A percentile compares a stretch with the other conserved stretches of the same genome.
phyloP scores from a whole-genome alignment of 495 filamentous ascomycete species.

The Sphaerosporella brunnea region DNA sequence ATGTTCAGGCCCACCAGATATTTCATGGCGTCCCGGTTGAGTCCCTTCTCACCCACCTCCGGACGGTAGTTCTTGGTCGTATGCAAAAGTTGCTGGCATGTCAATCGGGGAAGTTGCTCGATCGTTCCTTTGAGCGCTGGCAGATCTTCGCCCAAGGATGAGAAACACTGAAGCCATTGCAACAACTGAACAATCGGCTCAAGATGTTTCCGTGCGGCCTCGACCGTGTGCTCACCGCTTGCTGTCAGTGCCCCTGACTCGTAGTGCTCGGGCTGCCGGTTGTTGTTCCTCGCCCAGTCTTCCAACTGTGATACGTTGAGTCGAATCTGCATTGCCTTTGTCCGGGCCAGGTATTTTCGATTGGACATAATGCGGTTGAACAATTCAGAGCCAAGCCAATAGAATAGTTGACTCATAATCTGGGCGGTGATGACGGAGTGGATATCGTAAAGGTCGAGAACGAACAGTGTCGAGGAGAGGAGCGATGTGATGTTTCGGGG shows the following conservation, averaged over 20 bases:
- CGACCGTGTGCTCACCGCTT: conserved; percentile 72
- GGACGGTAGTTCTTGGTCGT: conserved; percentile 79
- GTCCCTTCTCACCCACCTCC: conserved; percentile 85
- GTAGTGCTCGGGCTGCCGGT: conserved; percentile 86
- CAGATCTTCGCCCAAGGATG: conserved; percentile 81
- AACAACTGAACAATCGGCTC: conserved; percentile 84
- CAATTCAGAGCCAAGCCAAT: conserved; percentile 90
- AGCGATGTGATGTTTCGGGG: conserved; percentile 95
- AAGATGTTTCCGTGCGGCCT: conserved; percentile 65
- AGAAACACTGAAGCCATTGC: conserved; percentile 97
- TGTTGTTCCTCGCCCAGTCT: conserved; percentile 89
- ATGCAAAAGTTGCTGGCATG: conserved; percentile 79
- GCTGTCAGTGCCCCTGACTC: conserved; percentile 74
- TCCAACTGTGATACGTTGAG: conserved; percentile 94
- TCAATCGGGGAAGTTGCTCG: conserved; percentile 68
- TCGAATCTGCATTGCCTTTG: conserved; percentile 98
- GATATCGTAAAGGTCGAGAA: conserved; percentile 94
- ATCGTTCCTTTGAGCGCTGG: conserved; percentile 70
- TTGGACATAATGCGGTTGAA: conserved; percentile 98
- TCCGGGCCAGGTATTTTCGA: conserved; percentile 82
- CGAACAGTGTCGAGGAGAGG: conserved; percentile 89
- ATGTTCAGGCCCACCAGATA: conserved; percentile 67
- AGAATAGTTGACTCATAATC: conserved; percentile 79
- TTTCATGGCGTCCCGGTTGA: conserved; percentile 71
- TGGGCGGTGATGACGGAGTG: conserved; percentile 93